Base-by-base conservation (phyloP, 345 rosid genomes). In the Garcia nutans region DNA sequence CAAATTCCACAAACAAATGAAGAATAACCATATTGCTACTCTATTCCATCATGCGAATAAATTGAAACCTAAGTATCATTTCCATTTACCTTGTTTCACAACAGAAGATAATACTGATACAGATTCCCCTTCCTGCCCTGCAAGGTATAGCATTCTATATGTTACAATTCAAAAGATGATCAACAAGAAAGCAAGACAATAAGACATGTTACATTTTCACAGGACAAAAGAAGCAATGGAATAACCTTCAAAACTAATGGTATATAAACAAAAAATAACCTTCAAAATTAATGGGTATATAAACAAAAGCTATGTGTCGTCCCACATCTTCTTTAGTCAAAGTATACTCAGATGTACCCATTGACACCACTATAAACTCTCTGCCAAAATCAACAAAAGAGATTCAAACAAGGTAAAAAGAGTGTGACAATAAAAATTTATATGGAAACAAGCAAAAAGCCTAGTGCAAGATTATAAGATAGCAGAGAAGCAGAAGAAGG, bases 91-190 rank as follows among this genome's bases (percentile, higher is more conserved):
- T 90, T 83, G 96, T 86, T 88, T 91, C 69, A 95, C 92, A 73
- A 67, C 80, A 58, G 76, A 78, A 77, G 97, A 91, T 76, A 86
- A 74, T 26, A 82, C 71, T 69, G 97, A 89, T 28, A 87, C 73
- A 23, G 94, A 84, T 84, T 90, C 89, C 60, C 99, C 99, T 82
- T 91, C 97, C 75, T 90, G 89, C 57, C 99, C 99, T 95, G 96
- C 71, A 88, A 85, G 75, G 62, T 37, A 60, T 76, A 55, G 59
- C 76, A 62, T 74, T 23, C 20, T 41, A 44, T 15, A 52, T 41
- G 31, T 76, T 60, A 82, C 50, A 57, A 6, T 37, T 64, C 17
- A 20, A 6, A 20, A 67, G 19, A 70, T 52, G 22, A 80, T 65
- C 60, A 24, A 65, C 3, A 10, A 41, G 22, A 61, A 60, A 71